Evolutionary conservation across 164 flowering plant genomes (phyloP), one percentile per base, ranked within the genome.

Genomic region (Umbilicus rupestris): DNA sequence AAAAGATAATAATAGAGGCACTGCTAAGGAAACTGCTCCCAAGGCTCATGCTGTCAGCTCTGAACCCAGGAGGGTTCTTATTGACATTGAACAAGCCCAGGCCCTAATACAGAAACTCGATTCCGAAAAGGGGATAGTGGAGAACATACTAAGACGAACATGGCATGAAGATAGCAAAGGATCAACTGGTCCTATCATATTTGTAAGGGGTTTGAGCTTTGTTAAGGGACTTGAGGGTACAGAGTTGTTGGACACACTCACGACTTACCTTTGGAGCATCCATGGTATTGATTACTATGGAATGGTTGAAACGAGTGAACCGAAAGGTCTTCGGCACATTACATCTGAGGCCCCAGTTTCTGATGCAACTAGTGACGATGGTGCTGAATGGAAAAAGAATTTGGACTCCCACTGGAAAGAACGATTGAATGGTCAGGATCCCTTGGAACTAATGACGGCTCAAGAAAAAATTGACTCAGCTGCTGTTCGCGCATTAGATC

Each of bases 251-350:
- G 99, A 94, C 68, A 89, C 96, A 6, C 81, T 94, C 17, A 55
- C 87, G 8, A 89, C 99, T 17, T 94, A 91, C 74, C 88, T 94
- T 22, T 94, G 96, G 96, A 91, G 96, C 39, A 76, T 94, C 59
- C 99, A 94, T 81, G 94, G 97, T 35, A 62, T 91, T 65, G 97
- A 94, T 78, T 94, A 91, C 72, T 94, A 94, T 84, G 99, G 99
- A 39, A 76, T 85, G 89, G 55, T 68, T 74, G 99, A 94, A 78
- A 80, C 83, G 62, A 79, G 71, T 81, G 97, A 94, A 70, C 77
- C 93, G 12, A 91, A 88, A 79, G 96, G 94, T 64, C 83, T 84
- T 68, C 76, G 99, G 65, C 96, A 91, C 84, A 88, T 89, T 58
- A 89, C 96, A 74, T 77, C 74, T 20, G 96, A 91, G 64, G 80